Conservation (phyloP, 805 yeast genomes). For the Myxozyma geophila region DNA sequence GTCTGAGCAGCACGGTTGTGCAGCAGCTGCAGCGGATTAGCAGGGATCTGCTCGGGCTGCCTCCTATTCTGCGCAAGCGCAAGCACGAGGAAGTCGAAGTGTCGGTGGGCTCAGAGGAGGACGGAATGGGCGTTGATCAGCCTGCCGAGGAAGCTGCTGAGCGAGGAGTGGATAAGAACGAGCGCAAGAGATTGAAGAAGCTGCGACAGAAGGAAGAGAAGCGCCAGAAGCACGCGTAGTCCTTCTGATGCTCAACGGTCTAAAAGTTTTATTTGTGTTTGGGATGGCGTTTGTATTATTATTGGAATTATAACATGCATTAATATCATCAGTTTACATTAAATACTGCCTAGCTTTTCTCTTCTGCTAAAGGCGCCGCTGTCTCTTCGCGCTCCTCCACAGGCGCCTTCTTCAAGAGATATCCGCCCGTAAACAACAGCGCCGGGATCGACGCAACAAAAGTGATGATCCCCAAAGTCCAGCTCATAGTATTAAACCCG, state of each 20-base stretch:
- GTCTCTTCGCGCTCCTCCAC: background rate
- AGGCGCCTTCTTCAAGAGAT: slow-evolving; percentile 17
- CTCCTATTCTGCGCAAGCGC: slow-evolving; percentile 53
- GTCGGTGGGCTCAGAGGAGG: slow-evolving; percentile 8
- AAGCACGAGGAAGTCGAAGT: slow-evolving; percentile 16
- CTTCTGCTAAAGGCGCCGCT: background rate
- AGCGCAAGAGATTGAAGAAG: slow-evolving; percentile 34
- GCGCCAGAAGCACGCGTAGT: slow-evolving; percentile 5
- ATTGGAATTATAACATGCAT: background rate
- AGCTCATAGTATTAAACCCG: slow-evolving; percentile 40
- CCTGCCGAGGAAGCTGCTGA: slow-evolving; percentile 29
- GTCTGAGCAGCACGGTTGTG: slow-evolving; percentile 50
- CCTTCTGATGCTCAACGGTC: no score
- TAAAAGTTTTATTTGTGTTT: background rate
- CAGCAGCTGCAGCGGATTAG: slow-evolving; percentile 75
- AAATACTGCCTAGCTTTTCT: background rate
- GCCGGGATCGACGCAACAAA: slow-evolving; percentile 37
- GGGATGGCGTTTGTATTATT: background rate
- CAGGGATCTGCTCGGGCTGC: slow-evolving; percentile 78
- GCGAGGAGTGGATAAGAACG: slow-evolving; percentile 25
- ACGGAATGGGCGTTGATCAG: background rate
- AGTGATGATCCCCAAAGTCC: slow-evolving; percentile 20
- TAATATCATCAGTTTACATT: background rate
- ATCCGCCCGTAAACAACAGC: slow-evolving; percentile 41
- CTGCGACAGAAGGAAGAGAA: slow-evolving; percentile 31